Evolutionary conservation across 1,139 yeast genomes (phyloP).

Genomic region (Arxiozyma telluris): DNA sequence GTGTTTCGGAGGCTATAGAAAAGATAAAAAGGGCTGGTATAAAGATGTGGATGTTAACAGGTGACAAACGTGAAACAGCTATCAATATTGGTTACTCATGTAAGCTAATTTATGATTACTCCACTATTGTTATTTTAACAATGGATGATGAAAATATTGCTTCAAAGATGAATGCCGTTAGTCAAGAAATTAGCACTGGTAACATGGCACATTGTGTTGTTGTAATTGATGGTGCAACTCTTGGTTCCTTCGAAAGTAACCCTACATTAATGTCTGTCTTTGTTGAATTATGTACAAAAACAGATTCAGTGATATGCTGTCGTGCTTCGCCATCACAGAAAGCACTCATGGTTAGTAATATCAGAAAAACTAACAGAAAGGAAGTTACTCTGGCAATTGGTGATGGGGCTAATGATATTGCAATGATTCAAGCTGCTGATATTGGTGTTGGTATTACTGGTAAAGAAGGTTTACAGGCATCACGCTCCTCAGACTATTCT

Average conservation of each 20-base stretch:
- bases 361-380: conserved; percentile 53
- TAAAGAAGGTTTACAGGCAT: conserved; percentile 93
- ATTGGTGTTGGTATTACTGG: conserved; percentile 97
- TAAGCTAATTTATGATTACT: conserved; percentile 82
- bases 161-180: conserved; percentile 35
- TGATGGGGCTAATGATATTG: conserved; percentile 99
- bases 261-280: conserved; percentile 62
- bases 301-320: conserved; percentile 90
- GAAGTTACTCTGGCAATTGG: conserved; percentile 92
- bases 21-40: conserved; percentile 89
- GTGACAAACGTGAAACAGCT: conserved; percentile 96
- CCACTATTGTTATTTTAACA: conserved; percentile 72
- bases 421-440: conserved; percentile 98
- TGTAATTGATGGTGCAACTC: conserved; percentile 86
- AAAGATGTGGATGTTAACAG: conserved; percentile 96
- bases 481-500: conserved; percentile 88
- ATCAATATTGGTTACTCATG: conserved; percentile 95
- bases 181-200: conserved; percentile 44
- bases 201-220: conserved; percentile 87
- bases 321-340: conserved; percentile 97
- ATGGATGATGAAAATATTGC: conserved; percentile 48
- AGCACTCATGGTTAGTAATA: conserved; percentile 76
- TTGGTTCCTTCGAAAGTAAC: conserved; percentile 64
- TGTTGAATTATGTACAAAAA: conserved; percentile 72
- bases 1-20: conserved; percentile 91